Percentiles rank a stretch among this genome's conserved stretches.
These are phyloP conservation scores for Tanacetum coccineum DNA, from an alignment of 129 eudicot species.

Conservation along the genomic window DNA sequence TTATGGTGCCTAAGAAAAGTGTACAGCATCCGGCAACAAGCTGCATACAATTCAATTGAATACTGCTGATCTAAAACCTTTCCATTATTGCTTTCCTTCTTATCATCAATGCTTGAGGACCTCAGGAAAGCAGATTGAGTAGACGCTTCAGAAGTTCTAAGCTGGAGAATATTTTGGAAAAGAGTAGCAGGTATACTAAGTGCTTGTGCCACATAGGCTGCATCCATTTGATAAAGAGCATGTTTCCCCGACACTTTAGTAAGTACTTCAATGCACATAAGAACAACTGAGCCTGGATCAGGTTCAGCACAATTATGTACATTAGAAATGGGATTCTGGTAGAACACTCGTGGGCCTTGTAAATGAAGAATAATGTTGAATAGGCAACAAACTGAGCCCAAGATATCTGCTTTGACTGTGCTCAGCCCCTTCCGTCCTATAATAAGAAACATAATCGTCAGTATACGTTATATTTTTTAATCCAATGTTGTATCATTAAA, in stretches of 20 bases:
- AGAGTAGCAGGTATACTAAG: constrained; percentile 62
- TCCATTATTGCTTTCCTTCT: constrained; percentile 15
- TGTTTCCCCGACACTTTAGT: constrained; percentile 69
- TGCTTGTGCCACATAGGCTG: constrained; percentile 58
- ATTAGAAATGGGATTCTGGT: constrained; percentile 15
- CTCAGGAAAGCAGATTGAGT: constrained; percentile 17
- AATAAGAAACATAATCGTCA: constrained; percentile 13
- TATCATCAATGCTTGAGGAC: constrained; percentile 14
- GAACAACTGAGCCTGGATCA: constrained; percentile 76
- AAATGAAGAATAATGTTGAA: constrained; percentile 72
- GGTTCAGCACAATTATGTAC: constrained; percentile 34
- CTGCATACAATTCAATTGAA: constrained; percentile 62
- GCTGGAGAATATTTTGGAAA: constrained; percentile 50
- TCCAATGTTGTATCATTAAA: background rate
- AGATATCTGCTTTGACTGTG: constrained; percentile 49
- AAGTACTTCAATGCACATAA: constrained; percentile 78
- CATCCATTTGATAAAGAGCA: constrained; percentile 51
- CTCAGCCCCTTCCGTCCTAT: constrained; percentile 59
- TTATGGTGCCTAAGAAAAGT: constrained; percentile 76
- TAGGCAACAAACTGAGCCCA: constrained; percentile 55
- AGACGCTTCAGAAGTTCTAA: constrained; percentile 23
- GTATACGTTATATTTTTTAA: constrained; percentile 5
- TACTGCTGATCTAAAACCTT: constrained; percentile 43
- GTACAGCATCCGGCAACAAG: constrained; percentile 72
- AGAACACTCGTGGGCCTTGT: constrained; percentile 59